Base-by-base conservation (phyloP, 2,329 filamentous ascomycete genomes). In the Pseudogymnoascus sp. region DNA sequence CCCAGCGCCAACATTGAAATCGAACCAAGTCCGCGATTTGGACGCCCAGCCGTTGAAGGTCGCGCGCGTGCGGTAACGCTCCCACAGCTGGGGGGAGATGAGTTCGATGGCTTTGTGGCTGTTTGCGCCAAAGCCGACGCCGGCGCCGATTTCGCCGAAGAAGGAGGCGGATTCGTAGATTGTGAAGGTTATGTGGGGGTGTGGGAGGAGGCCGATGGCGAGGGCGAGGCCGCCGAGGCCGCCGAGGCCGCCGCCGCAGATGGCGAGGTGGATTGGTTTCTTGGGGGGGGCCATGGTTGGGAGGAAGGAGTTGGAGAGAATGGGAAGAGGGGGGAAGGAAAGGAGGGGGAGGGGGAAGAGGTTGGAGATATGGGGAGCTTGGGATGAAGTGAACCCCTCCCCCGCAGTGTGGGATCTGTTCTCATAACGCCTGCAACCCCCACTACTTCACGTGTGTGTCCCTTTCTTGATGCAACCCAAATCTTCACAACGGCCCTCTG, bases 71-170 rank as follows among this genome's bases (percentile, higher is more conserved):
- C 76, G 68, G 67, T 81, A 83, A 0, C 76, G 77, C 10, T 74
- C 70, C 61, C 72, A 68, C 57, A 80, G 71, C 23, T 74, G 74
- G 1, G 80, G 79, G 40, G 80, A 78, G 66, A 85, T 80, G 4
- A 81, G 72, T 14, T 76, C 74, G 78, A 87, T 81, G 2, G 83
- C 81, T 21, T 79, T 78, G 31, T 78, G 75, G 3, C 82, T 80
- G 66, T 85, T 85, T 37, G 82, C 79, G 0, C 81, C 81, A 57
- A 86, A 79, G 1, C 79, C 78, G 1, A 86, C 77, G 5, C 83
- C 85, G 2, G 83, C 81, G 2, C 84, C 83, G 31, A 86, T 81
- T 69, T 86, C 83, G 36, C 77, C 77, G 66, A 86, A 86, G 11
- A 74, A 73, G 0, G 75, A 63, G 0, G 83, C 82, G 10, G 81